A percentile compares a stretch with the other conserved stretches of the same genome.
These are phyloP conservation scores for Aspergillus hortae DNA, from an alignment of 2,329 filamentous ascomycete genomes.

Conservation along the genomic window DNA sequence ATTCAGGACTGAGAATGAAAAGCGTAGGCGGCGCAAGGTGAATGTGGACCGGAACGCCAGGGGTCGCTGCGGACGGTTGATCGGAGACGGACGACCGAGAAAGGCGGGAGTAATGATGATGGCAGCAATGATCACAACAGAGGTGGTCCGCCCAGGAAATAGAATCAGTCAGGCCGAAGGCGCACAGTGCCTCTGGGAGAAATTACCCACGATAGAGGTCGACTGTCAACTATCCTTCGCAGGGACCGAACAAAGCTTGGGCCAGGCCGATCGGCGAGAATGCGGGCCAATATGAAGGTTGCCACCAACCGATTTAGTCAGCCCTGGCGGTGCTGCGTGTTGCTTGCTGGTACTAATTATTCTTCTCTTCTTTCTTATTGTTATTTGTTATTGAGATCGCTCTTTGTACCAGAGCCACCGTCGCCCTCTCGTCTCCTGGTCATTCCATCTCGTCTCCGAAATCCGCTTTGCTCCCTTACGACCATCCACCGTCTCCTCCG, in stretches of 20 bases:
- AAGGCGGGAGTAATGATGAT: too few species aligned
- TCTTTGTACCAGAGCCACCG: not conserved
- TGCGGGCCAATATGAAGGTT: conserved; percentile 14
- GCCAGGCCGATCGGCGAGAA: conserved; percentile 22
- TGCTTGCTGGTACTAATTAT: not conserved
- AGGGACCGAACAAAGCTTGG: conserved; percentile 18
- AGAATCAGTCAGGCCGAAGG: too few species aligned
- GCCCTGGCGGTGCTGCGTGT: conserved; percentile 6
- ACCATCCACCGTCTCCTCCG: not conserved
- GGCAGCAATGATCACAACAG: too few species aligned
- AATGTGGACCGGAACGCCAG: too few species aligned
- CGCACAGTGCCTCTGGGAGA: too few species aligned
- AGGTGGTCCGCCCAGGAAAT: too few species aligned
- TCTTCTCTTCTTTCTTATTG: not conserved
- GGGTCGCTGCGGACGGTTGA: too few species aligned
- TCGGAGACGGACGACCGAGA: too few species aligned
- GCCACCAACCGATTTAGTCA: conserved; percentile 21
- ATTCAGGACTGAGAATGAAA: too few species aligned
- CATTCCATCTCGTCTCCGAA: not conserved
- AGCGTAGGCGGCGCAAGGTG: too few species aligned
- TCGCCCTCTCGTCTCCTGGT: not conserved
- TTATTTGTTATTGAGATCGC: not conserved
- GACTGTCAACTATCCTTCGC: not conserved
- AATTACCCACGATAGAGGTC: not conserved
- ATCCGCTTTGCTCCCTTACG: not conserved